Conservation (phyloP, 2,329 filamentous ascomycete species). For the Aspergillus aculeatinus region DNA sequence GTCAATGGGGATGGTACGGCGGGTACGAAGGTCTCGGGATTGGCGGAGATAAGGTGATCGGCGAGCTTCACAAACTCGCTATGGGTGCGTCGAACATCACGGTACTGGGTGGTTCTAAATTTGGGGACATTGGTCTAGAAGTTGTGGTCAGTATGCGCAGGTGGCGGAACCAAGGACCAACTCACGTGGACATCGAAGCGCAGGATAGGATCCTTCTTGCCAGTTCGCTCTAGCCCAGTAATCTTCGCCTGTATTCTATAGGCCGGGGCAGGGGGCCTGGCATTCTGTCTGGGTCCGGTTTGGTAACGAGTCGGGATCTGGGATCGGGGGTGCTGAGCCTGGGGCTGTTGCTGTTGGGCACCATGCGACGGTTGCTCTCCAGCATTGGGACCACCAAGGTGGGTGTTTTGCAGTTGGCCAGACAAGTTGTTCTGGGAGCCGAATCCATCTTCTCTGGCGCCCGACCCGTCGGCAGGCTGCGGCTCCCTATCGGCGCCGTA, state of each 20-base stretch:
- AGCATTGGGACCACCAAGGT: conserved; percentile 38
- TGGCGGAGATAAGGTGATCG: conserved; percentile 94
- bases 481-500: conserved; percentile 28
- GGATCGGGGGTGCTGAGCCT: conserved; percentile 40
- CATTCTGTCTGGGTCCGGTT: conserved; percentile 37
- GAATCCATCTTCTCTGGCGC: conserved; percentile 17
- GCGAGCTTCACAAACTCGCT: conserved; percentile 96
- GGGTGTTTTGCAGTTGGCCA: conserved; percentile 41
- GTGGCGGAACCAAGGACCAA: conserved; percentile 9
- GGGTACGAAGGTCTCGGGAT: conserved; percentile 90
- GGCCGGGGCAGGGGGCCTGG: conserved; percentile 58
- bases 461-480: conserved; percentile 19
- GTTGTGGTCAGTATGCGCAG: conserved; percentile 6
- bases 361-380: conserved; percentile 38
- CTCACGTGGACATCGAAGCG: conserved; percentile 95
- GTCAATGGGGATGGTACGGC: conserved; percentile 94
- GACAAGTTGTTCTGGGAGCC: conserved; percentile 50
- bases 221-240: conserved; percentile 85
- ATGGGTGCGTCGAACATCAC: conserved; percentile 92
- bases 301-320: conserved; percentile 52
- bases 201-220: conserved; percentile 92
- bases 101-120: conserved; percentile 96
- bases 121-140: conserved; percentile 93
- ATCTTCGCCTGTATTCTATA: conserved; percentile 94
- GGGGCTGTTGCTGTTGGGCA: conserved; percentile 38